Conservation (phyloP, 495 filamentous ascomycete genomes). For the Thermochaetoides thermophila region DNA sequence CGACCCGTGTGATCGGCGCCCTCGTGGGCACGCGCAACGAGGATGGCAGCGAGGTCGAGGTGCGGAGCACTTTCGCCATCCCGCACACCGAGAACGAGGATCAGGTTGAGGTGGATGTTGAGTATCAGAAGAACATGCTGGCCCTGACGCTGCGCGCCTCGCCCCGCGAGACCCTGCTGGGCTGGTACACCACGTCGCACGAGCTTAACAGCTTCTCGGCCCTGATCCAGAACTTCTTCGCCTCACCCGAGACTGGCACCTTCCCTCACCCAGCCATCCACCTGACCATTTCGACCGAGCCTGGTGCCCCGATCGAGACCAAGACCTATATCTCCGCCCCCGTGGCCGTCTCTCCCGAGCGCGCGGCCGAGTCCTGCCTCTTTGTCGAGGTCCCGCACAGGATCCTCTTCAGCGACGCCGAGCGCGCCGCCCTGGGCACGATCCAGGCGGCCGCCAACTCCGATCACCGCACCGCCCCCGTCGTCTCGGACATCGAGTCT, state of each 20-base stretch:
- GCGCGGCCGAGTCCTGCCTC: conserved; percentile 83
- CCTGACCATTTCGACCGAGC: conserved; percentile 78
- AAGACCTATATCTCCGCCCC: conserved; percentile 87
- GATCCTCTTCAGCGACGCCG: conserved; percentile 79
- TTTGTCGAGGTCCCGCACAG: conserved; percentile 88
- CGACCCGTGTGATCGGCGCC: conserved; percentile 91
- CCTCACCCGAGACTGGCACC: conserved; percentile 86
- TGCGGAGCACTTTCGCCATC: conserved; percentile 90
- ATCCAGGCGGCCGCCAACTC: conserved; percentile 67
- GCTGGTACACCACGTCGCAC: conserved; percentile 93
- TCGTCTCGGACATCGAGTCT: conserved; percentile 76
- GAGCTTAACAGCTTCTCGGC: conserved; percentile 96
- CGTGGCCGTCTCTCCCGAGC: conserved; percentile 86
- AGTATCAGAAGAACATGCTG: conserved; percentile 99
- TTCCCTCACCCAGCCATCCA: conserved; percentile 94
- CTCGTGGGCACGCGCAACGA: conserved; percentile 83
- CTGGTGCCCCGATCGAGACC: conserved; percentile 70
- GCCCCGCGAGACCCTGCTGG: conserved; percentile 83
- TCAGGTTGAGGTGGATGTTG: conserved; percentile 98
- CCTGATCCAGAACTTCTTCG: conserved; percentile 99
- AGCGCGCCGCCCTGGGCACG: conserved; percentile 80
- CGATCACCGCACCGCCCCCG: conserved; percentile 53
- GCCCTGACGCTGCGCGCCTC: conserved; percentile 83
- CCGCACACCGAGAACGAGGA: conserved; percentile 96
- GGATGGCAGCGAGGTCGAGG: conserved; percentile 90